Evolutionary conservation across 805 yeast genomes (phyloP).

Genomic region (Osmozyma mogii): DNA sequence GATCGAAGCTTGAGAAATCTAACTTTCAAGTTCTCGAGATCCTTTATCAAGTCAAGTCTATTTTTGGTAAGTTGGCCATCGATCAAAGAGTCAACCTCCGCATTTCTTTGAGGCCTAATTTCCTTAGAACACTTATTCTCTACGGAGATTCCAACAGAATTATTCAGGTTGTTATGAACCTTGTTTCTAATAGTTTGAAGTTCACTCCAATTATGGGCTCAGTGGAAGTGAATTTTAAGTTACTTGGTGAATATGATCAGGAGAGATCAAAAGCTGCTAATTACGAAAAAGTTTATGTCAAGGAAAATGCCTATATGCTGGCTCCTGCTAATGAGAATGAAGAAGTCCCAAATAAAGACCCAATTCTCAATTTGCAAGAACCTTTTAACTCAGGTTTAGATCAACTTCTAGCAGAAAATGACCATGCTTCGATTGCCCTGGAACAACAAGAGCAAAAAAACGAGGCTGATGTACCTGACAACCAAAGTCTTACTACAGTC

Average conservation of each 20-base stretch:
- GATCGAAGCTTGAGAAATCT: slow-evolving; percentile 75
- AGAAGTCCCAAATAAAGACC: background rate
- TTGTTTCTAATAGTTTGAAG: slow-evolving; percentile 84
- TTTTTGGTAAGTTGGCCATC: slow-evolving; percentile 71
- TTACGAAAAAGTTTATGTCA: slow-evolving; percentile 39
- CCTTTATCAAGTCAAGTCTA: slow-evolving; percentile 76
- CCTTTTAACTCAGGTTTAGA: background rate
- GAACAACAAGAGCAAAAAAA: slow-evolving; percentile 1
- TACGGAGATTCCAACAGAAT: slow-evolving; percentile 88
- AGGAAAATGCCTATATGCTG: slow-evolving; percentile 16
- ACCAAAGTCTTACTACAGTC: slow-evolving; percentile 23
- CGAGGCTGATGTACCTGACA: slow-evolving; percentile 11
- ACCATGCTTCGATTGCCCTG: slow-evolving; percentile 2
- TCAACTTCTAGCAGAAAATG: slow-evolving; percentile 2
- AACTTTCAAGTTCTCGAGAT: slow-evolving; percentile 76
- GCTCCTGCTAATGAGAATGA: background rate
- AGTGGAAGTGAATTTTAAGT: slow-evolving; percentile 54
- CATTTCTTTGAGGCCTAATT: slow-evolving; percentile 56
- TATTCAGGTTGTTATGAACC: slow-evolving; percentile 85
- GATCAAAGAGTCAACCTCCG: slow-evolving; percentile 68
- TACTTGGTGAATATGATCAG: slow-evolving; percentile 64
- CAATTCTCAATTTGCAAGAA: background rate
- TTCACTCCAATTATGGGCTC: slow-evolving; percentile 88
- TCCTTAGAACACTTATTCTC: slow-evolving; percentile 53
- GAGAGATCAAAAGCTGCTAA: slow-evolving; percentile 33